Conservation (phyloP, 1,284 basidiomycete species). For the Rhizoctonia solani region DNA sequence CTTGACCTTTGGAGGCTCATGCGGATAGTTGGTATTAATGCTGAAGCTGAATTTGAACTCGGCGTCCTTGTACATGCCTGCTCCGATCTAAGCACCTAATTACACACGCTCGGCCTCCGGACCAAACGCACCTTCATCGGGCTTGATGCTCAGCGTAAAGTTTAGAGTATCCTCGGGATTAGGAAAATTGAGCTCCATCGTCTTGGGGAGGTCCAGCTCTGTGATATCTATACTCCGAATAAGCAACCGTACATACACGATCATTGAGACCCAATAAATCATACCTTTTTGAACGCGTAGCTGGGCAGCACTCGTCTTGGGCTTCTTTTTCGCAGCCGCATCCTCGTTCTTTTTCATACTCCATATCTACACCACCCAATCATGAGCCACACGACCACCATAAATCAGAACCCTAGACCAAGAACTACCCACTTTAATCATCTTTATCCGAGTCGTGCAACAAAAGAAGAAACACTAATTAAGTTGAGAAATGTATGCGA, state of each 20-base stretch:
- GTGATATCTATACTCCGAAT: constrained; percentile 74
- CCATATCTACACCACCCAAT: constrained; percentile 74
- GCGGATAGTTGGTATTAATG: constrained; percentile 98
- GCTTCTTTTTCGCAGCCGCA: constrained; percentile 91
- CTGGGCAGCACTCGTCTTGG: constrained; percentile 96
- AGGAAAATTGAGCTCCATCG: constrained; percentile 94
- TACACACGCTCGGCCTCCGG: neutral
- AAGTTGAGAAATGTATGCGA: neutral
- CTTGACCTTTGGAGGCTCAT: constrained; percentile 98
- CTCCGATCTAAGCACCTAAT: neutral
- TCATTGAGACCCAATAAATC: constrained; percentile 39
- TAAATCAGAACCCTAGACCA: constrained; percentile 4
- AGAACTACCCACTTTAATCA: constrained; percentile 57
- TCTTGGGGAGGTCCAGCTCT: constrained; percentile 92
- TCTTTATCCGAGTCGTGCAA: constrained; percentile 38
- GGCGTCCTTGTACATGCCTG: constrained; percentile 98
- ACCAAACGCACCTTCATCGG: constrained; percentile 82
- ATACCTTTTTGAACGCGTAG: constrained; percentile 97
- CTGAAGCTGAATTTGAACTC: constrained; percentile 91
- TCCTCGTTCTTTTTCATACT: constrained; percentile 97
- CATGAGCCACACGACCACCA: constrained; percentile 32
- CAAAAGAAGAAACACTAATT: neutral
- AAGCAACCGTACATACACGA: neutral
- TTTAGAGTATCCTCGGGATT: constrained; percentile 93
- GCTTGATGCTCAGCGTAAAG: constrained; percentile 92